A percentile compares a stretch with the other conserved stretches of the same genome.
Conservation (phyloP, 371 early-diverging fungal genomes). For the Syncephalastrum racemosum region DNA sequence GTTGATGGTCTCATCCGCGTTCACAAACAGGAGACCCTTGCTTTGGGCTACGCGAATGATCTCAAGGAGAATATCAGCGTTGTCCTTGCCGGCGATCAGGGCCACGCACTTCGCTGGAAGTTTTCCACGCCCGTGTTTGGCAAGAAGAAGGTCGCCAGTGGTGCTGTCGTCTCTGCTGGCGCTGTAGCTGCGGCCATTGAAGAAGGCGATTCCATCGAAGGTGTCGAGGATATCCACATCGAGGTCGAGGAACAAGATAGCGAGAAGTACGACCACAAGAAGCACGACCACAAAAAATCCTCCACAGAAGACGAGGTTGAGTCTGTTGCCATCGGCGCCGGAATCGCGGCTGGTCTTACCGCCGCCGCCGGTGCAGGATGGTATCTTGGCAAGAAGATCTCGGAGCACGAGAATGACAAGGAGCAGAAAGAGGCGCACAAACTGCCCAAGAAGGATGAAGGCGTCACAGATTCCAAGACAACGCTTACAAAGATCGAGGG, state of each 20-base stretch:
- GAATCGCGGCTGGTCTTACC: constrained; percentile 1
- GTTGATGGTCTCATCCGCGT: constrained; percentile 38
- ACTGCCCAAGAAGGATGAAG: no score
- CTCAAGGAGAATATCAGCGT: constrained; percentile 6
- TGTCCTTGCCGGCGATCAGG: constrained; percentile 3
- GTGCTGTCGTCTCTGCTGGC: constrained; percentile 1
- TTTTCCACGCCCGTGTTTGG: constrained; percentile 44
- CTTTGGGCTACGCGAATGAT: constrained; percentile 22
- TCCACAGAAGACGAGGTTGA: not conserved
- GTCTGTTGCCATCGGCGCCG: constrained; percentile 9
- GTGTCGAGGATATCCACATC: constrained; percentile 18
- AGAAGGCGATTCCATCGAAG: constrained; percentile 22
- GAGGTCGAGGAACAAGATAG: constrained; percentile 18
- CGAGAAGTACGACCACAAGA: no score
- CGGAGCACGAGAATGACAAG: no score
- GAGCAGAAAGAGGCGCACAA: no score
- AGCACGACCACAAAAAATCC: no score
- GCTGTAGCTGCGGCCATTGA: constrained; percentile 23
- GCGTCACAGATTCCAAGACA: no score
- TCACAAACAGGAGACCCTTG: constrained; percentile 26
- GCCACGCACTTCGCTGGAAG: constrained; percentile 30
- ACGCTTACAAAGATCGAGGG: no score
- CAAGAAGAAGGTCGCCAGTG: constrained; percentile 16
- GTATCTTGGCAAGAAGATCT: not conserved
- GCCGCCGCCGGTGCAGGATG: constrained; percentile 6